phyloP scores from a whole-genome alignment of 257 asterid genomes.

The Solanum peruvianum region DNA sequence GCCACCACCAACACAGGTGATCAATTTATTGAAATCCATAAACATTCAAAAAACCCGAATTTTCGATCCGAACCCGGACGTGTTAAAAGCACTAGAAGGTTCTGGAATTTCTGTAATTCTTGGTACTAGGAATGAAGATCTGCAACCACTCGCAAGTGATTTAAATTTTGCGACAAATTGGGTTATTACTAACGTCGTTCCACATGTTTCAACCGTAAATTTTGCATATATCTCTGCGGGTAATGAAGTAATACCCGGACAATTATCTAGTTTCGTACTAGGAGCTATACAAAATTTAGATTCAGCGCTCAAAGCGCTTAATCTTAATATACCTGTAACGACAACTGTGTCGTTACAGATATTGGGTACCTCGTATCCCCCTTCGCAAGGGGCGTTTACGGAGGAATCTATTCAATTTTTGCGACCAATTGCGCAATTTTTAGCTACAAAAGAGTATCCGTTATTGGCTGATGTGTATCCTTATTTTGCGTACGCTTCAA shows the following conservation, averaged over 20 bases:
- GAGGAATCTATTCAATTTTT: background rate
- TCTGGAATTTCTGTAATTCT: constrained; percentile 17
- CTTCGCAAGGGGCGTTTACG: constrained; percentile 14
- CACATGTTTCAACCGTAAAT: background rate
- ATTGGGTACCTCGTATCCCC: constrained; percentile 23
- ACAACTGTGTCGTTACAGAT: constrained; percentile 16
- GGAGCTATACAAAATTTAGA: constrained; percentile 26
- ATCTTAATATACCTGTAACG: constrained; percentile 7
- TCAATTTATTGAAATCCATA: constrained; percentile 6
- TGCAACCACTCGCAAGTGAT: constrained; percentile 12
- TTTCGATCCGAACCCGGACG: constrained; percentile 12
- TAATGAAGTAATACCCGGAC: constrained; percentile 36
- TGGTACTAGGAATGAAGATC: constrained; percentile 18
- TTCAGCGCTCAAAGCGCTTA: constrained; percentile 2
- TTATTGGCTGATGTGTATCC: constrained; percentile 28
- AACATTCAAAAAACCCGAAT: constrained; percentile 9
- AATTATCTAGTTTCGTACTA: constrained; percentile 6
- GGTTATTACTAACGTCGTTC: constrained; percentile 18
- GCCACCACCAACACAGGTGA: constrained; percentile 10
- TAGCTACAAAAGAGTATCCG: constrained; percentile 10
- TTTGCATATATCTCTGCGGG: constrained; percentile 22
- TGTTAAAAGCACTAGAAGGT: constrained; percentile 17
- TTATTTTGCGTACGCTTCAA: constrained; percentile 15
- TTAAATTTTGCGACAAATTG: constrained; percentile 14
- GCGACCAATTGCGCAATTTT: background rate